Base-by-base conservation (phyloP, 2,329 filamentous ascomycete genomes). In the Curvularia hawaiiensis region DNA sequence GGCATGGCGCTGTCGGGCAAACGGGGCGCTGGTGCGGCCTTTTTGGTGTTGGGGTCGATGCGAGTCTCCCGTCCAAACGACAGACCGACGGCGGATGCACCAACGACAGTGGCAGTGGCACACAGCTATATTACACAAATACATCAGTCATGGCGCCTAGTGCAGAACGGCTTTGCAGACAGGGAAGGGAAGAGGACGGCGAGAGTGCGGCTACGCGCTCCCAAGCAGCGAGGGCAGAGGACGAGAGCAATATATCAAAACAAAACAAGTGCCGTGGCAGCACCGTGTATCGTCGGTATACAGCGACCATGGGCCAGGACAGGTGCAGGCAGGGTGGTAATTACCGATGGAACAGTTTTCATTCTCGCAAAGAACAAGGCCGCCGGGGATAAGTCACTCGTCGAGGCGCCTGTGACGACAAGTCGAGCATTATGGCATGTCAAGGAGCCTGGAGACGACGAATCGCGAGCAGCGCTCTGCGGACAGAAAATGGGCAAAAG, bases 81-180 rank as follows among this genome's bases (percentile, higher is more conserved):
- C 63, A 85, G 79, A 60, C 86, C 85, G 56, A 85, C 79, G 55
- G 83, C 81, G 64, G 85, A 85, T 64, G 86, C 80, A 73, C 84
- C 84, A 76, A 87, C 79, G 70, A 76, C 72, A 68, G 84, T 86
- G 79, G 84, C 84, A 73, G 85, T 78, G 69, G 85, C 86, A 84
- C 84, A 86, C 68, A 88, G 81, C 85, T 87, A 73, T 73, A 65
- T 69, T 62, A 72, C 68, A 62, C 66, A 46, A 64, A 64, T 69
- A 67, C 65, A 73, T 77, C 72, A 77, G 75, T 73, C 64, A 74
- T 68, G 61, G 66, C 64, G 60, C 55, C 58, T 61, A 60, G 67
- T 71, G 61, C 60, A 58, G 3, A 72, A 69, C 56, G 48, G 31
- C 33, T 52, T 47, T 44, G 58, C 63, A 50, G 52, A 31, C 43